Evolutionary conservation across 164 flowering plant genomes (phyloP).

Genomic region (Platanus orientalis): DNA sequence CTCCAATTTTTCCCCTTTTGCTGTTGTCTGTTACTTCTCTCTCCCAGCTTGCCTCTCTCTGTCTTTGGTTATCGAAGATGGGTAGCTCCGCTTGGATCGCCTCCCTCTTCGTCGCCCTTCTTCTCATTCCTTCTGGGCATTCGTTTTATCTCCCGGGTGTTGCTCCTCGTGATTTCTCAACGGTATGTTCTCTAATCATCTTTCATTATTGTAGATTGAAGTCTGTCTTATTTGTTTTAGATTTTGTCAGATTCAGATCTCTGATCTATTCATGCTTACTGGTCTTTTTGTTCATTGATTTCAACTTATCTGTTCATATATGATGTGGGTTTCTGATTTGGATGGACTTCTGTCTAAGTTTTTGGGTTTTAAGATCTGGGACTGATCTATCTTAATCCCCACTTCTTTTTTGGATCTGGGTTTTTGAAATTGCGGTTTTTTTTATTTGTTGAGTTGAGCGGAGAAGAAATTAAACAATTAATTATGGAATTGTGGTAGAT

Average conservation of each 20-base stretch:
- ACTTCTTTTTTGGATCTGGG: slow-evolving; percentile 4
- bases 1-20: no score
- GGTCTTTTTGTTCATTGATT: background rate
- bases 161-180: slow-evolving; percentile 48
- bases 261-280: background rate
- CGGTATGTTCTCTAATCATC: slow-evolving; percentile 15
- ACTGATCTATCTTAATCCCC: slow-evolving; percentile 1
- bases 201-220: background rate
- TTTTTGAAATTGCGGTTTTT: background rate
- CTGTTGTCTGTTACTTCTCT: background rate
- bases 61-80: slow-evolving; percentile 13
- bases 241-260: background rate
- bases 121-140: slow-evolving; percentile 15
- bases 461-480: no score
- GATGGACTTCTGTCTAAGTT: background rate
- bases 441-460: no score
- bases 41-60: background rate
- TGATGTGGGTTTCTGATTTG: background rate
- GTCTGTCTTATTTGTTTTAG: background rate
- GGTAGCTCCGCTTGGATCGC: slow-evolving; percentile 20
- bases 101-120: slow-evolving; percentile 11
- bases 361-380: slow-evolving; percentile 11
- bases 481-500: background rate
- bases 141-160: slow-evolving; percentile 56
- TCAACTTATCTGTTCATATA: background rate